Conservation (phyloP, 2,329 filamentous ascomycete genomes). For the Colletotrichum scovillei region DNA sequence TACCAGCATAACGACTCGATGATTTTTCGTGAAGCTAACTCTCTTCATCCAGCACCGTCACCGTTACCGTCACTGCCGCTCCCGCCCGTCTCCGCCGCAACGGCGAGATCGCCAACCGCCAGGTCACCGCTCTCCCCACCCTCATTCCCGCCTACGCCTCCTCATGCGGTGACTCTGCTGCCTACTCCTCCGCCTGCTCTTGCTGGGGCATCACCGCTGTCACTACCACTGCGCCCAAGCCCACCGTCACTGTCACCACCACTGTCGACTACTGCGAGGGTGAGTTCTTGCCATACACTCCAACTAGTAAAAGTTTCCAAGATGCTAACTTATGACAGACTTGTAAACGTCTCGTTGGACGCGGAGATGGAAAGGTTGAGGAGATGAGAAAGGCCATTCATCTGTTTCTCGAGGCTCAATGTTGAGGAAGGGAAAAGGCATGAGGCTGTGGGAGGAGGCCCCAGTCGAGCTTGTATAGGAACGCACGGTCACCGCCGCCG, state of each 20-base stretch:
- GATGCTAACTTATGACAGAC: conserved; percentile 10
- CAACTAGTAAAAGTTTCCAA: neutral
- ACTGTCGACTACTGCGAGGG: conserved; percentile 55
- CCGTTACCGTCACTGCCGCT: conserved; percentile 50
- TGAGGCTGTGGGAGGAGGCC: neutral
- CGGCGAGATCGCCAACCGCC: conserved; percentile 39
- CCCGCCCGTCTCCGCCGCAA: conserved; percentile 44
- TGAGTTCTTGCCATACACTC: neutral
- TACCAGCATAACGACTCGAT: neutral
- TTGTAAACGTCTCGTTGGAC: conserved; percentile 21
- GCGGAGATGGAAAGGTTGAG: neutral
- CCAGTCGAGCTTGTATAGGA: conserved; percentile 14
- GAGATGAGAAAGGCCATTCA: neutral
- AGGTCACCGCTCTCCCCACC: conserved; percentile 46
- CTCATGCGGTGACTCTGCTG: conserved; percentile 45
- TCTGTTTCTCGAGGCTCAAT: conserved; percentile 16
- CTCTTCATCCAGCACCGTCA: conserved; percentile 47
- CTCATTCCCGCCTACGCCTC: conserved; percentile 54
- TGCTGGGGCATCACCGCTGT: conserved; percentile 57
- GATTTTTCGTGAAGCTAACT: conserved; percentile 35
- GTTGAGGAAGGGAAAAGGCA: neutral
- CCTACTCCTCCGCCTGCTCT: conserved; percentile 56
- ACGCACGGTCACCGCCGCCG: neutral
- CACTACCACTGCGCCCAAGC: conserved; percentile 50
- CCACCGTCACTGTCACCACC: conserved; percentile 54